A percentile compares a stretch with the other conserved stretches of the same genome.
Conservation (phyloP, 225 moss, liverwort and hornwort genomes). For the Polytrichum commune region DNA sequence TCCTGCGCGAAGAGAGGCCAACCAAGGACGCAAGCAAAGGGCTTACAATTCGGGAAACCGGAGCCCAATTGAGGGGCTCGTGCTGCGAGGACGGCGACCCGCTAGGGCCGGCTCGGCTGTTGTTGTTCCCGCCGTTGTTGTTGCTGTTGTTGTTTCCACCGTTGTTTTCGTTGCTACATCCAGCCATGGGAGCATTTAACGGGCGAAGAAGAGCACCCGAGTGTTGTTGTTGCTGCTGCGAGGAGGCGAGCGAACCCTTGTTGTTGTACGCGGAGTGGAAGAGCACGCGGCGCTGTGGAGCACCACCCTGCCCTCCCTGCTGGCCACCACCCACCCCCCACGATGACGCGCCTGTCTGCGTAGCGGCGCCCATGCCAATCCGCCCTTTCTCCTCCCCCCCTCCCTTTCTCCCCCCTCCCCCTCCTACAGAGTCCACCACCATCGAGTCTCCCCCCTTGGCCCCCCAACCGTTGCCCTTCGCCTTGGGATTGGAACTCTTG, state of each 20-base stretch:
- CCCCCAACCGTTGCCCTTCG: too few species aligned
- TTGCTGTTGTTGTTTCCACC: not conserved
- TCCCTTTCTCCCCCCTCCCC: not conserved
- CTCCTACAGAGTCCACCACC: not conserved
- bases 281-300: slow-evolving; percentile 46
- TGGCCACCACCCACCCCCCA: slow-evolving; percentile 23
- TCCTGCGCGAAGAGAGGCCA: too few species aligned
- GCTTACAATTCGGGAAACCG: slow-evolving; percentile 42
- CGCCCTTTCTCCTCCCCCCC: slow-evolving; percentile 5
- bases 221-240: slow-evolving; percentile 3
- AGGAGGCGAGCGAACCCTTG: slow-evolving; percentile 25
- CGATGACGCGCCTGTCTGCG: slow-evolving; percentile 39
- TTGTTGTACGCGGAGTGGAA: slow-evolving; percentile 36
- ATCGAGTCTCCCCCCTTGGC: not conserved
- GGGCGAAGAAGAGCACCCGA: slow-evolving; percentile 6
- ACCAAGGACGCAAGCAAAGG: too few species aligned
- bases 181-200: slow-evolving; percentile 27
- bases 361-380: not conserved
- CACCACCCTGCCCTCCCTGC: slow-evolving; percentile 13
- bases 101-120: slow-evolving; percentile 32
- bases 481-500: too few species aligned
- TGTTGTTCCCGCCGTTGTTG: slow-evolving; percentile 3
- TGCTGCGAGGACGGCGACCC: slow-evolving; percentile 18
- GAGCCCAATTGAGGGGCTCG: slow-evolving; percentile 43
- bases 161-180: slow-evolving; percentile 11